Percentiles rank a stretch among this genome's conserved stretches.
phyloP scores from a whole-genome alignment of 257 asterid species.

The Oldenlandia corymbosa region DNA sequence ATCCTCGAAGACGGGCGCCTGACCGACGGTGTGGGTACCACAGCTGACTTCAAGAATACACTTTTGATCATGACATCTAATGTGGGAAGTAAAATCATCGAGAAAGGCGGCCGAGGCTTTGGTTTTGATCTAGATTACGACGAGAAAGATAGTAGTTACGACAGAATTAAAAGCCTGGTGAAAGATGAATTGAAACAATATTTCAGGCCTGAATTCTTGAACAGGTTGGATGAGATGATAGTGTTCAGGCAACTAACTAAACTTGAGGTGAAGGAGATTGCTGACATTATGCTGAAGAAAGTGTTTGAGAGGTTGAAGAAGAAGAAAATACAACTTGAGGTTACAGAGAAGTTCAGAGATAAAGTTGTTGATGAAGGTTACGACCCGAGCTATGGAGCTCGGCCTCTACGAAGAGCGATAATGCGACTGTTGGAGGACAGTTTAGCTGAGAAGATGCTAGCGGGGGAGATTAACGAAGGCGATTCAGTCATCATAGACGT shows the following conservation, averaged over 20 bases:
- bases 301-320: conserved; percentile 33
- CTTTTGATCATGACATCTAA: conserved; percentile 61
- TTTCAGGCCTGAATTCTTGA: conserved; percentile 60
- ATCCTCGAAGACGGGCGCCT: conserved; percentile 58
- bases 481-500: conserved; percentile 42
- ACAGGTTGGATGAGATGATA: conserved; percentile 54
- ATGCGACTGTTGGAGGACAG: conserved; percentile 56
- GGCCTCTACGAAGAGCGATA: conserved; percentile 55
- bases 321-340: conserved; percentile 37
- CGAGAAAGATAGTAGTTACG: conserved; percentile 42
- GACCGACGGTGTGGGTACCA: conserved; percentile 53
- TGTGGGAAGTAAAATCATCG: conserved; percentile 45
- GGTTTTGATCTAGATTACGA: conserved; percentile 42
- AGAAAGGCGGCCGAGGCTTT: conserved; percentile 36
- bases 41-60: conserved; percentile 52
- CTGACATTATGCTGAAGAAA: conserved; percentile 47
- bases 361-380: conserved; percentile 47
- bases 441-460: conserved; percentile 48
- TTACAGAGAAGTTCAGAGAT: conserved; percentile 38
- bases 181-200: conserved; percentile 32
- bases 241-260: conserved; percentile 46
- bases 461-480: conserved; percentile 38
- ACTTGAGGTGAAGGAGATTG: conserved; percentile 42
- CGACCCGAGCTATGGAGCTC: conserved; percentile 51
- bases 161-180: conserved; percentile 37